These are phyloP conservation scores for Datura wrightii DNA, from an alignment of 257 asterid species.

Conservation along the genomic window DNA sequence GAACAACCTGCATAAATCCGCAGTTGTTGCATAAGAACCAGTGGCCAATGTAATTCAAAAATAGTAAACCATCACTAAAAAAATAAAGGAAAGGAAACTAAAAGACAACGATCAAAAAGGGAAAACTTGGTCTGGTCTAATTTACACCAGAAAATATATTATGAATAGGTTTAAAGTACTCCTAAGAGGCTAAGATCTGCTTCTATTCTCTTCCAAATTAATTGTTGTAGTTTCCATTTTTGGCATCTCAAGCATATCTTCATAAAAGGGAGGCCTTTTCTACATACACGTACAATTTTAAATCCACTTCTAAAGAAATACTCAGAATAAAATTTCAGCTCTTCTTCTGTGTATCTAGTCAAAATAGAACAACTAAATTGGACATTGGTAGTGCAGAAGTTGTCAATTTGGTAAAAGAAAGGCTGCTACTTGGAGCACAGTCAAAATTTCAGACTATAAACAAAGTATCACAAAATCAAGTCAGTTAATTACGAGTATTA, in stretches of 20 bases:
- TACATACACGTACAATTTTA: background rate
- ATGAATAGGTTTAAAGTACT: background rate
- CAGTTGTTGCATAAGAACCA: constrained; percentile 36
- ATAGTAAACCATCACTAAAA: constrained; percentile 7
- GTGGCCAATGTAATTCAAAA: constrained; percentile 30
- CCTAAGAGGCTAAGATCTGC: background rate
- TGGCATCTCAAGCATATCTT: constrained; percentile 1
- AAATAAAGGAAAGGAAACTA: background rate
- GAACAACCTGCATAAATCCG: constrained; percentile 83
- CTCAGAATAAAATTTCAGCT: background rate
- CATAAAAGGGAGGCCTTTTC: background rate
- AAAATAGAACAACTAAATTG: background rate
- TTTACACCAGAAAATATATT: background rate
- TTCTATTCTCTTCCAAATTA: background rate
- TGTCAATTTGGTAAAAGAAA: background rate
- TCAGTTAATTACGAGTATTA: background rate
- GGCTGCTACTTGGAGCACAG: background rate
- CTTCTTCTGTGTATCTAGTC: background rate
- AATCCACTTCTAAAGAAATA: background rate
- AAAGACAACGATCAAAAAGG: background rate
- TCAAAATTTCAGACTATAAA: background rate
- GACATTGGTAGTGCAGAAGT: background rate
- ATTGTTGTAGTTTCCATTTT: background rate
- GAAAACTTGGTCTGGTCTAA: constrained; percentile 4
- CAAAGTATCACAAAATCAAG: background rate